These are phyloP conservation scores for Chlamydomonas schloesseri DNA, from an alignment of 139 green algal species.

Conservation along the genomic window DNA sequence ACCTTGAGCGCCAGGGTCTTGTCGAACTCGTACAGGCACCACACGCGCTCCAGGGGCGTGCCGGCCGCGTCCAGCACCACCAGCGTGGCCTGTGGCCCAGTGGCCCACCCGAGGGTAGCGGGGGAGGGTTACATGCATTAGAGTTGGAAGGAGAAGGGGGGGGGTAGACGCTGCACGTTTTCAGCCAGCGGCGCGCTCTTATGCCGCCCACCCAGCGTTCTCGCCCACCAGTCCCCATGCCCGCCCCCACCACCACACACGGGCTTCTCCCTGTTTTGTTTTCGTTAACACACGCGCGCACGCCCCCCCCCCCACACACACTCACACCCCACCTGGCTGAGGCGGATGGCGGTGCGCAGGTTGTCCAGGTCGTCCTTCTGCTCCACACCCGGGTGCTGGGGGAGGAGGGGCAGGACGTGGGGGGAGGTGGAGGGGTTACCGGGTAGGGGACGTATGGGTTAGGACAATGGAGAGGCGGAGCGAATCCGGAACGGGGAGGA, in stretches of 20 bases:
- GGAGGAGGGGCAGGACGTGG: neutral
- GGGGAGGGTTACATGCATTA: no score
- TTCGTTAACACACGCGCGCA: neutral
- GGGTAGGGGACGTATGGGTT: neutral
- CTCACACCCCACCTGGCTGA: neutral
- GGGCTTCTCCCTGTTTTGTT: no score
- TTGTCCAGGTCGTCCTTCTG: constrained; percentile 39
- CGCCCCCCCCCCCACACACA: no score
- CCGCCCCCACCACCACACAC: no score
- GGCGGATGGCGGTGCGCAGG: constrained; percentile 21
- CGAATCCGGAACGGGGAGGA: no score
- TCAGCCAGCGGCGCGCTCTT: no score
- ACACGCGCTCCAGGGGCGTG: constrained; percentile 37
- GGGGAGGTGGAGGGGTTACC: neutral
- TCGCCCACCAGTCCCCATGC: no score
- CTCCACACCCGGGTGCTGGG: constrained; percentile 33
- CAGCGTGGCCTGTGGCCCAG: constrained; percentile 23
- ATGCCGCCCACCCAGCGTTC: no score
- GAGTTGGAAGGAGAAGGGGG: neutral
- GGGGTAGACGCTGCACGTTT: no score
- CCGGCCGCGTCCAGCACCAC: constrained; percentile 16
- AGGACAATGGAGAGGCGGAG: neutral
- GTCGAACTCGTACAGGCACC: constrained; percentile 46
- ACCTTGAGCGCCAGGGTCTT: constrained; percentile 30
- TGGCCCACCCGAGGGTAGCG: no score